Base-by-base conservation (phyloP, 2,329 filamentous ascomycete species). In the Colletotrichum sp. region DNA sequence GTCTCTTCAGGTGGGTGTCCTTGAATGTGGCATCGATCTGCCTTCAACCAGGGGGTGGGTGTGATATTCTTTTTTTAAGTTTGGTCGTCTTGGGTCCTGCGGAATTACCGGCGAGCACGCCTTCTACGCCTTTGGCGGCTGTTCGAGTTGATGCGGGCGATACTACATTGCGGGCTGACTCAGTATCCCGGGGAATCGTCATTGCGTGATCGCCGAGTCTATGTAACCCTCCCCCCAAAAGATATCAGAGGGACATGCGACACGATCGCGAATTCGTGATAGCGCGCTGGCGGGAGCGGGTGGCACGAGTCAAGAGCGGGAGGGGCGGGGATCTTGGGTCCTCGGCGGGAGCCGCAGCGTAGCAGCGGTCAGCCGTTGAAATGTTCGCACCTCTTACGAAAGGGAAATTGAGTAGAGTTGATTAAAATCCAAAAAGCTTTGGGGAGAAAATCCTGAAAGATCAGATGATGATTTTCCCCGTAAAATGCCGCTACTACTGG, bases 71-170 rank as follows among this genome's bases (percentile, higher is more conserved):
- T 70, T 61, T 61, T 72, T 59, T 52, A 43, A 61, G 69, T 63
- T 72, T 59, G 59, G 14, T 34, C 57, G 18, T 32, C 30, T 34
- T 30, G 18, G 43, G 39, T 21, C 14, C 32, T 48, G 48, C 73
- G 73, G 69, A 21, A 72, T 72, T 72, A 59, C 73, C 73, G 63
- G 24, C 24, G 16, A 52, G 30, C 52, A 68, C 57, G 36, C 28
- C 34, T 67, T 67, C 12, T 13, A 26, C 28, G 34, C 36, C 36
- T 10, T 52, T 7, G 28, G 18, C 28, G 30, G 59, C 59, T 63
- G 30, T 61, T 61, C 13, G 28, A n/a, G 59, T 34, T 28, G 32
- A 63, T 52, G 43, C n/a, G 43, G 43, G 43, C 43, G 43, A 52
- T 52, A 21, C 43, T 52, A n/a, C 43, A 52, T 52, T 52, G n/a